Conservation (phyloP, 768 basidiomycete species). For the Psilocybe azurescens region DNA sequence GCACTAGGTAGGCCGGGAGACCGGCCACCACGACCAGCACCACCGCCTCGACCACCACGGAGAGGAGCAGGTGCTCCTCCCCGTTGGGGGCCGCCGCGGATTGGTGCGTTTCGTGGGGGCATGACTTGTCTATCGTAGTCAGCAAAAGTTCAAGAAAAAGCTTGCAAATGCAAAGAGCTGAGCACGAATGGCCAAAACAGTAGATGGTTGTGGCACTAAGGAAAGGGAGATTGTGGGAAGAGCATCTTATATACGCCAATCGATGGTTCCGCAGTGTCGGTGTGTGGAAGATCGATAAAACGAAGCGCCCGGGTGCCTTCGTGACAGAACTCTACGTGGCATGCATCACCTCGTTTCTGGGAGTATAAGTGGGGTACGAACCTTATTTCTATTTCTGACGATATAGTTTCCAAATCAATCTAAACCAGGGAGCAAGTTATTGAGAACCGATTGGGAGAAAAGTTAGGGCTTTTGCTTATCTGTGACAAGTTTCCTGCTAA, state of each 20-base stretch:
- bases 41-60: conserved; percentile 32
- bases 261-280: not conserved
- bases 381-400: not conserved
- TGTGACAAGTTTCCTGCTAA: too few species aligned
- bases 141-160: conserved; percentile 1
- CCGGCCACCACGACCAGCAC: conserved; percentile 34
- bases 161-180: conserved; percentile 2
- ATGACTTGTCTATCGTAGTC: conserved; percentile 22
- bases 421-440: not conserved
- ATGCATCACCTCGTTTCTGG: conserved; percentile 1
- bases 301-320: not conserved
- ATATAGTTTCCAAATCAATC: not conserved
- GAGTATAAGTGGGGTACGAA: not conserved
- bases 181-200: not conserved
- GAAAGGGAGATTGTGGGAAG: not conserved
- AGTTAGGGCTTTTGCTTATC: too few species aligned
- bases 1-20: conserved; percentile 30
- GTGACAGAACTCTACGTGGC: conserved; percentile 1
- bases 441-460: too few species aligned
- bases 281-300: conserved; percentile 11
- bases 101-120: conserved; percentile 28
- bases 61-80: conserved; percentile 25
- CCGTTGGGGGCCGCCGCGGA: conserved; percentile 27
- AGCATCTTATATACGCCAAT: not conserved
- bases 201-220: not conserved